Evolutionary conservation across 345 rosid genomes (phyloP), one percentile per base, ranked within the genome.

Genomic region (Orychophragmus violaceus): DNA sequence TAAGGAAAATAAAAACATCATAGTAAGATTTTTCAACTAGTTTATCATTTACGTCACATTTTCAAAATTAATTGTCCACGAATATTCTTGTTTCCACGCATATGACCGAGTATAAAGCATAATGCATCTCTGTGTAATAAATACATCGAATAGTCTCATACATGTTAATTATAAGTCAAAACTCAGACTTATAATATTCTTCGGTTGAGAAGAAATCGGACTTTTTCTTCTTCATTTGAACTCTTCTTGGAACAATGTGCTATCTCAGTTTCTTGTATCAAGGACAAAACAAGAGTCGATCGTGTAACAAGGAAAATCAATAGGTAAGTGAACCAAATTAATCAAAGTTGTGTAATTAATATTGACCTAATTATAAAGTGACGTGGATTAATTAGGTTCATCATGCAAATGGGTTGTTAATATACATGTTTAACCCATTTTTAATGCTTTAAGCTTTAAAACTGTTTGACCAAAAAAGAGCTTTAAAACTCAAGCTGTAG

Each of bases 371-470:
- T 62, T 41, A 7, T 6, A 16, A 53, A 28, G 19, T 22, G 63
- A 24, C 49, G 55, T 70, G 57, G 57, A 46, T 54, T 62, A 13
- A 45, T 32, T 44, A 53, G 75, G 48, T 62, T 56, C 69, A 62
- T 70, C 48, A 27, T 61, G 59, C 30, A 27, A 59, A 49, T 39
- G 19, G 8, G 36, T 50, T 60, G 22, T 45, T 45, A 24, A 71
- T 62, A n/a, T 30, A 14, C 35, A 70, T 30, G 21, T 32, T 70
- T 24, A 32, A 53, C 55, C 28, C 36, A 41, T 27, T 18, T 62
- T 32, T 32, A 62, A 41, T 33, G 56, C 8, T 62, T 22, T 13
- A 11, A 62, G 48, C 12, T 62, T 14, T 14, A 11, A 53, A 70
- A 42, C 22, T 12, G n/a, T n/a, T n/a, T n/a, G n/a, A n/a, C n/a